Percentiles rank a stretch among this genome's conserved stretches.
These are phyloP conservation scores for Haemoproteus tartakovskyi DNA, from an alignment of 169 alveolate species.

Conservation along the genomic window DNA sequence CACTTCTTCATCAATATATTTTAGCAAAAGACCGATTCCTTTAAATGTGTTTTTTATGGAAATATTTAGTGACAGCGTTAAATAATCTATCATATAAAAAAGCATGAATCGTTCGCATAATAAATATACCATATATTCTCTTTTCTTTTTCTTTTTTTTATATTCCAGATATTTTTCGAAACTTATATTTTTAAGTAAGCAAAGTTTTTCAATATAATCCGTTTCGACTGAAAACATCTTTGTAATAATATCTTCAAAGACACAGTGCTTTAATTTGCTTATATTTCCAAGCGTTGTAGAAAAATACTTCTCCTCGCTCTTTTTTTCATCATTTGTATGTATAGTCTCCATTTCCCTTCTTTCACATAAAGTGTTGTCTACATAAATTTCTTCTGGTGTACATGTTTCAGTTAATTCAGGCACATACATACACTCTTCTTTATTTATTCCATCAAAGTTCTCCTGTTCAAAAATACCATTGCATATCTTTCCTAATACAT, in stretches of 20 bases:
- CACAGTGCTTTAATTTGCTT: neutral
- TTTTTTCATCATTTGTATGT: too few species aligned
- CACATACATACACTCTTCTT: neutral
- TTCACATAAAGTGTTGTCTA: too few species aligned
- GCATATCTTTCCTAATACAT: constrained; percentile 47
- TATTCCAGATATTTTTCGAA: constrained; percentile 42
- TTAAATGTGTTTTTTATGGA: constrained; percentile 49
- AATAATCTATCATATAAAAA: constrained; percentile 57
- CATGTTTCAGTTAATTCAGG: neutral
- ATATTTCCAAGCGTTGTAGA: neutral
- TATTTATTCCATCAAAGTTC: neutral
- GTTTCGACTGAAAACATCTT: constrained; percentile 45
- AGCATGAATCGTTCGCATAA: constrained; percentile 43
- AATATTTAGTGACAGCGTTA: constrained; percentile 36
- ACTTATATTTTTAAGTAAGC: constrained; percentile 38
- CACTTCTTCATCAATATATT: constrained; percentile 35
- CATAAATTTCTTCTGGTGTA: too few species aligned
- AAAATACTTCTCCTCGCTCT: neutral
- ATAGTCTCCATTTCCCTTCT: too few species aligned
- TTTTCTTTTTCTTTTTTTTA: constrained; percentile 48
- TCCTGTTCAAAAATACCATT: constrained; percentile 11
- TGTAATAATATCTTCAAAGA: constrained; percentile 12
- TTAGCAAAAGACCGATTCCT: constrained; percentile 28
- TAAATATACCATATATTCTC: constrained; percentile 39
- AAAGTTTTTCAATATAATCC: constrained; percentile 41